Evolutionary conservation across 495 filamentous ascomycete genomes (phyloP).

Genomic region (Aspergillus biplanus): DNA sequence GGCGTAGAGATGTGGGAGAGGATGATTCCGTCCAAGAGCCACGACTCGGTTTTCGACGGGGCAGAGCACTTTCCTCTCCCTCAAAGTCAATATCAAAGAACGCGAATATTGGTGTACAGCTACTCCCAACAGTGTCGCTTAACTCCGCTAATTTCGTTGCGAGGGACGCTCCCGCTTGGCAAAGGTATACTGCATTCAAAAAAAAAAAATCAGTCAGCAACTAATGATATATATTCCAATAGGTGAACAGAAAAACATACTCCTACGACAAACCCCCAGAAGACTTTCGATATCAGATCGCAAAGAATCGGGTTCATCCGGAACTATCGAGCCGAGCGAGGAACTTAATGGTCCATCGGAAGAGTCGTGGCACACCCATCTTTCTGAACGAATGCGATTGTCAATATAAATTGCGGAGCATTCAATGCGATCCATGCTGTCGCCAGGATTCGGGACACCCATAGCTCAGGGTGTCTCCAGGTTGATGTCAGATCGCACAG

Average conservation of each 20-base stretch:
- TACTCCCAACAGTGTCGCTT: conserved; percentile 62
- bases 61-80: conserved; percentile 34
- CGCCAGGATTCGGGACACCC: conserved; percentile 26
- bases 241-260: conserved; percentile 38
- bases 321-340: conserved; percentile 18
- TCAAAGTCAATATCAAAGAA: conserved; percentile 67
- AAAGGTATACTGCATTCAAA: conserved; percentile 65
- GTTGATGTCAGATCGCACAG: conserved; percentile 20
- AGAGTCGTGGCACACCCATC: conserved; percentile 54
- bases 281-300: conserved; percentile 52
- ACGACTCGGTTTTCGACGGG: conserved; percentile 44
- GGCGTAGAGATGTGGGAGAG: conserved; percentile 41
- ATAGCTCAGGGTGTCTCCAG: conserved; percentile 18
- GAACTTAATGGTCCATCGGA: conserved; percentile 29
- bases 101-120: conserved; percentile 73
- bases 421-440: conserved; percentile 67
- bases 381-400: conserved; percentile 67
- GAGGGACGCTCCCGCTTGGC: conserved; percentile 70
- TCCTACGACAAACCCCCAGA: conserved; percentile 56
- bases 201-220: conserved; percentile 6
- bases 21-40: conserved; percentile 45
- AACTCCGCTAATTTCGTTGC: conserved; percentile 69
- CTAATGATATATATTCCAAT: not conserved
- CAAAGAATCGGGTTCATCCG: conserved; percentile 55
- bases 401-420: conserved; percentile 87